These are phyloP conservation scores for Brassica carinata DNA, from an alignment of 345 rosid genomes.

Conservation along the genomic window DNA sequence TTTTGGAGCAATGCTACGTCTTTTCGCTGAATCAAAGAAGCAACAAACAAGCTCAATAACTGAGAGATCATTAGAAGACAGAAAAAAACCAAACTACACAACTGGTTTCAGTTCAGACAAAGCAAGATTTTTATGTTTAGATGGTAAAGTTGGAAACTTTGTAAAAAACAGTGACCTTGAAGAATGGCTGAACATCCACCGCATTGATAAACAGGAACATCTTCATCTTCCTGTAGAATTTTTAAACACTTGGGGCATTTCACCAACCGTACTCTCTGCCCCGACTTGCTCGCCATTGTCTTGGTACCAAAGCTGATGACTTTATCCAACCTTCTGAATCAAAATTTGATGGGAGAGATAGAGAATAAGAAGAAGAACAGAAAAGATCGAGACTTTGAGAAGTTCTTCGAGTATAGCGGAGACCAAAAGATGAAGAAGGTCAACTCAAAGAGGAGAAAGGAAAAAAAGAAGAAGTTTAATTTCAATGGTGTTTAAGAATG, in stretches of 20 bases:
- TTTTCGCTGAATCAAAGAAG: conserved; percentile 57
- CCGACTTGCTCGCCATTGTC: conserved; percentile 42
- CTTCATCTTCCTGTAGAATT: conserved; percentile 60
- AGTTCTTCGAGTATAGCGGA: conserved; percentile 6
- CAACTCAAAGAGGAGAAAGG: neutral
- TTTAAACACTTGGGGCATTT: conserved; percentile 64
- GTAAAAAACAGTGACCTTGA: conserved; percentile 52
- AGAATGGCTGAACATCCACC: conserved; percentile 67
- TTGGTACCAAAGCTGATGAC: conserved; percentile 13
- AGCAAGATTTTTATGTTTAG: too few species aligned
- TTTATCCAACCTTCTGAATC: conserved; percentile 3
- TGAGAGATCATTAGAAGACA: too few species aligned
- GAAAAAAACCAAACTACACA: neutral
- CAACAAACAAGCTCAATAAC: conserved; percentile 17
- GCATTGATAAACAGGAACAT: conserved; percentile 63
- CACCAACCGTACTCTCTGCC: conserved; percentile 57
- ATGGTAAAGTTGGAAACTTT: neutral
- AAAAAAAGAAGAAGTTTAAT: neutral
- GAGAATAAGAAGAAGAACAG: too few species aligned
- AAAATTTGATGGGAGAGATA: too few species aligned
- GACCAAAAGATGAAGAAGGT: conserved; percentile 22
- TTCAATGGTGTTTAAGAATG: neutral
- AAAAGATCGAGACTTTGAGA: conserved; percentile 30
- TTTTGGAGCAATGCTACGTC: conserved; percentile 35
- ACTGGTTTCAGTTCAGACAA: conserved; percentile 6